Base-by-base conservation (phyloP, 495 filamentous ascomycete genomes). In the Penicillium crystallinum region DNA sequence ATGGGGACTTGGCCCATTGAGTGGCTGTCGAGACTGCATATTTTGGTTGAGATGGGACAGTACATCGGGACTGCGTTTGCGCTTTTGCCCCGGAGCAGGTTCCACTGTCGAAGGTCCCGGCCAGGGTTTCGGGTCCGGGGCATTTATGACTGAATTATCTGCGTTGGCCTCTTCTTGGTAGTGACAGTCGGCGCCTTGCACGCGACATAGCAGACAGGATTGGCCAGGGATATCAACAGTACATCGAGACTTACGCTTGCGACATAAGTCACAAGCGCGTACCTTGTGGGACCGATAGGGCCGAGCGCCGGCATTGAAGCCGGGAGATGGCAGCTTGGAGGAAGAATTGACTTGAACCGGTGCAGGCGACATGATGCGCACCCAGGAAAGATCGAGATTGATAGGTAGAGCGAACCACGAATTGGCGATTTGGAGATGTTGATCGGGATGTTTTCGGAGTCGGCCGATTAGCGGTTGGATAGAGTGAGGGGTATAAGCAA, bases 221-320 rank as follows among this genome's bases (percentile, higher is more conserved):
- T 74, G 68, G 27, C 72, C 70, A 3, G 71, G 71, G 25, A 74
- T 75, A 52, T 78, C 76, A 9, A 77, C 72, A 2, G 72, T 76
- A 49, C 76, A 79, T 55, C 76, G 69, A 1, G 73, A 76, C 58
- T 79, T 79, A 61, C 76, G 71, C 55, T 75, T 75, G 50, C 76
- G 66, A 58, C 76, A 79, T n/a, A 75, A 61, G 52, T 77, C 70
- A 54, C 76, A 79, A 21, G 76, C 76, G 53, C 74, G 68, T 41
- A 76, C 71, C 49, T 77, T 77, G 64, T 79, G 76, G 15, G 76
- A 79, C 38, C 76, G 61, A 53, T 79, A 78, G 2, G 76, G 76
- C 45, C 74, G 64, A 43, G 73, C 67, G 9, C 73, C 73, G 39
- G 73, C 69, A 49, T 73, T 74, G 58, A 77, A 70, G 21, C 68